Conservation (phyloP, 768 basidiomycete species). For the Tulasnella sp. region DNA sequence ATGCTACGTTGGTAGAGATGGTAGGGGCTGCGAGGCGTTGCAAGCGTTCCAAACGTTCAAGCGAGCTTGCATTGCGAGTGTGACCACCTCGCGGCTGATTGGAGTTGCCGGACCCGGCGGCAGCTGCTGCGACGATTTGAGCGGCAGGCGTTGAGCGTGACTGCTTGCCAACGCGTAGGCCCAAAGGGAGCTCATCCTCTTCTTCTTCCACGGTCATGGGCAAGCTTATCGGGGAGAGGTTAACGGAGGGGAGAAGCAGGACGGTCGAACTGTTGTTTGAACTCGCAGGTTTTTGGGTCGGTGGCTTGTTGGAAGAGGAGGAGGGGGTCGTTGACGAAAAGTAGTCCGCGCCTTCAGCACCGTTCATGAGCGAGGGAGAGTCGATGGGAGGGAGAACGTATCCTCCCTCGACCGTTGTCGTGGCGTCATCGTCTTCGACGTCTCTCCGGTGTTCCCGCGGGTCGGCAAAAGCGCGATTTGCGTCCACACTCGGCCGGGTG, state of each 20-base stretch:
- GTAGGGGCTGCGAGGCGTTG: background rate
- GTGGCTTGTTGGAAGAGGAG: background rate
- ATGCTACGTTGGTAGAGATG: background rate
- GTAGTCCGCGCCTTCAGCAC: background rate
- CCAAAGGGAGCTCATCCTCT: background rate
- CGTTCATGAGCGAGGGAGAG: slow-evolving; percentile 13
- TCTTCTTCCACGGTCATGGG: background rate
- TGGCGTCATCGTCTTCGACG: background rate
- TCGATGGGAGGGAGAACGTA: slow-evolving; percentile 17
- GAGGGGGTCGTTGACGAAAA: background rate
- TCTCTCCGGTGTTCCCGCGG: slow-evolving; percentile 19
- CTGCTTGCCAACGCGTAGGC: background rate
- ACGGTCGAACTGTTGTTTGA: background rate
- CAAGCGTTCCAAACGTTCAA: background rate
- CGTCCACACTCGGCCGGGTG: background rate
- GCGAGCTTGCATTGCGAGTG: background rate
- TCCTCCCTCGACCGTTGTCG: background rate
- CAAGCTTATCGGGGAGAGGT: slow-evolving; percentile 3
- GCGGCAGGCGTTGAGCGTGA: background rate
- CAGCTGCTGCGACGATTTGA: background rate
- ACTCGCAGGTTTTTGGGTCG: background rate
- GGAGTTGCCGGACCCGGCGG: background rate
- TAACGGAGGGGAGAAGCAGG: background rate
- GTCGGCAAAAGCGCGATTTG: background rate
- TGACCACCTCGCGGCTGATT: background rate